Evolutionary conservation across 768 basidiomycete species (phyloP), one percentile per base, ranked within the genome.

Genomic region (Xerocomus brunneocitrinus): DNA sequence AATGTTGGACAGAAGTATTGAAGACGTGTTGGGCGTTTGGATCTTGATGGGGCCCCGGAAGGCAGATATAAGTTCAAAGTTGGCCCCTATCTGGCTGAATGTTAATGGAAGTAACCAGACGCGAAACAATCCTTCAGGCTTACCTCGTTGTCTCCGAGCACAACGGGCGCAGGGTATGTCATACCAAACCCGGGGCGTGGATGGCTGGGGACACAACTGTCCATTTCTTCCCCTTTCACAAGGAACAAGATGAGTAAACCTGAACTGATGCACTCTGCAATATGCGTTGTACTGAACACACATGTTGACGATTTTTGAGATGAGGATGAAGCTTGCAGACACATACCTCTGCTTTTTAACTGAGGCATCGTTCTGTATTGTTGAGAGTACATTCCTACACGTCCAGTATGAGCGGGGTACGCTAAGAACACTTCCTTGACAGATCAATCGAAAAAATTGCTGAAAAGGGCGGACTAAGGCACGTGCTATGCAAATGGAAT

Each of bases 331-430:
- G 27, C 22, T 54, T 40, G 14, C 39, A 25, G 46, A 22, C 35
- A 65, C 60, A 50, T 57, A 59, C 57, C 50, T 54, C 51, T 39
- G 19, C 49, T 55, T 44, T 66, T 61, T 65, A 67, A 46, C 27
- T 13, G 41, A 30, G 30, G 12, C 47, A 39, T 31, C 12, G 8
- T 44, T 54, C 53, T 54, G 59, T 59, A 55, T 47, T 16, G 28
- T 12, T 42, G 45, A 52, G 25, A 14, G 8, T 30, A 5, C 49
- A 42, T 16, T 28, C 14, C 30, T 32, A 14, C 25, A 25, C 24
- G 47, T 59, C 55, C 53, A 50, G 52, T 54, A 52, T 24, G 19
- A 19, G 19, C 19, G 19, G 19, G 19, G 19, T 19, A 9, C 22
- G 28, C 32, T n/a, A 54, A 27, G 43, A 38, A 19, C 19, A 19